These are phyloP conservation scores for Fraxinus baroniana DNA, from an alignment of 305 asterid species.

Conservation along the genomic window DNA sequence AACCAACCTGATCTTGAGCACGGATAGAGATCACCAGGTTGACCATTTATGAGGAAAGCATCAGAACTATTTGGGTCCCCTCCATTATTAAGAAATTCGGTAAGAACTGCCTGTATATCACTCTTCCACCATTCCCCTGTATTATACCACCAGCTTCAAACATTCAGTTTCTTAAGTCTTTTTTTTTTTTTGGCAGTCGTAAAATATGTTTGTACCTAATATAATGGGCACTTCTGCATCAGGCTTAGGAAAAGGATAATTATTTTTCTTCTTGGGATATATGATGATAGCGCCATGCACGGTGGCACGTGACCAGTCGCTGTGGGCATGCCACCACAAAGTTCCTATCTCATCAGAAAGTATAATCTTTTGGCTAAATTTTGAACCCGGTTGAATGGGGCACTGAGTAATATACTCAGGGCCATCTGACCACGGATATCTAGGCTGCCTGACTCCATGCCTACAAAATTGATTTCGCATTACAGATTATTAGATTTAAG, in stretches of 20 bases:
- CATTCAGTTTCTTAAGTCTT: background rate
- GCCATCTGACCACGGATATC: constrained; percentile 71
- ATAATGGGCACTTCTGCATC: constrained; percentile 47
- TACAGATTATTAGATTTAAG: too few species aligned
- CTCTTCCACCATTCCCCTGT: constrained; percentile 72
- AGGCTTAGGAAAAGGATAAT: constrained; percentile 57
- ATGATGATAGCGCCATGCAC: constrained; percentile 56
- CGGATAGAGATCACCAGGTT: constrained; percentile 58
- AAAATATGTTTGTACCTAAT: constrained; percentile 37
- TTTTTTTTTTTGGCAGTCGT: background rate
- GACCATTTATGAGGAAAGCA: constrained; percentile 63
- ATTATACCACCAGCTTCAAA: background rate
- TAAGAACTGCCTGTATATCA: constrained; percentile 31
- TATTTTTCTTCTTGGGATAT: constrained; percentile 29
- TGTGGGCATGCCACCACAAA: constrained; percentile 74
- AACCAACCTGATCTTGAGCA: constrained; percentile 52
- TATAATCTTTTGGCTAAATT: constrained; percentile 44
- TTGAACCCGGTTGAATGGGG: constrained; percentile 49
- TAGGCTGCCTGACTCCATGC: constrained; percentile 72
- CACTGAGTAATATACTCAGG: constrained; percentile 59
- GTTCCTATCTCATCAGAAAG: constrained; percentile 63
- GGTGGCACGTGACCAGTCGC: constrained; percentile 62
- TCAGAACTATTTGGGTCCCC: constrained; percentile 42
- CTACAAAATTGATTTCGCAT: constrained; percentile 19
- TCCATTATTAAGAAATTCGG: constrained; percentile 33